A percentile compares a stretch with the other conserved stretches of the same genome.
Evolutionary conservation across 73 alveolate species (phyloP).

Genomic region (Paramecium bursaria): DNA sequence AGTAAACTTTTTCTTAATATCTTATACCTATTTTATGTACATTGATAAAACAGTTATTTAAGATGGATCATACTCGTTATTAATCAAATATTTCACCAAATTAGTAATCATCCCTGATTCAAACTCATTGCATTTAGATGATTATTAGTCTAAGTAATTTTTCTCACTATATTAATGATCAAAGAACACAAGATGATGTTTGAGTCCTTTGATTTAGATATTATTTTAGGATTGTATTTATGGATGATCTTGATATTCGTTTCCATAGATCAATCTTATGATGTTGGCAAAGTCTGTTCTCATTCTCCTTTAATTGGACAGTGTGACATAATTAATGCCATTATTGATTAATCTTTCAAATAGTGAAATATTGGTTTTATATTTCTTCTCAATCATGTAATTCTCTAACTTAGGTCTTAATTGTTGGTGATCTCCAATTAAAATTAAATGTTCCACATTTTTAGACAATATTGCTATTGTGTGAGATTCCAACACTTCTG

Average conservation of each 20-base stretch:
- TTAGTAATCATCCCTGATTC: slow-evolving; percentile 80
- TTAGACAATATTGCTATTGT: slow-evolving; percentile 74
- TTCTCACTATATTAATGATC: slow-evolving; percentile 81
- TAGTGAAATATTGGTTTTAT: slow-evolving; percentile 83
- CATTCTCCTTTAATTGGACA: slow-evolving; percentile 89
- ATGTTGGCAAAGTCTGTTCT: slow-evolving; percentile 83
- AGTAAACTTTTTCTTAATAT: slow-evolving; percentile 59
- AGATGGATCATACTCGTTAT: slow-evolving; percentile 71
- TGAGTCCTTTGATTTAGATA: slow-evolving; percentile 75
- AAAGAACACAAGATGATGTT: slow-evolving; percentile 75
- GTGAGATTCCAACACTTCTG: slow-evolving; percentile 92
- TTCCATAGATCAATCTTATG: slow-evolving; percentile 78
- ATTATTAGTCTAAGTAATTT: slow-evolving; percentile 66
- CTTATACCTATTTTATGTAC: slow-evolving; percentile 80
- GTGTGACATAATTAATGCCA: slow-evolving; percentile 67
- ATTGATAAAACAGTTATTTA: slow-evolving; percentile 83
- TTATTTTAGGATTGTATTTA: slow-evolving; percentile 47
- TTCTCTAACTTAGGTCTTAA: slow-evolving; percentile 78
- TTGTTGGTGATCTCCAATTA: slow-evolving; percentile 93
- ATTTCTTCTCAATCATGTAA: slow-evolving; percentile 73
- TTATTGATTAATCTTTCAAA: slow-evolving; percentile 87
- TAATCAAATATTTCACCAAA: slow-evolving; percentile 77
- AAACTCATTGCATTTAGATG: slow-evolving; percentile 77
- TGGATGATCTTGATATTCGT: slow-evolving; percentile 70
- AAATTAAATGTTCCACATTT: slow-evolving; percentile 78